Base-by-base conservation (phyloP, 2,329 filamentous ascomycete genomes). In the Verruconis gallopava region DNA sequence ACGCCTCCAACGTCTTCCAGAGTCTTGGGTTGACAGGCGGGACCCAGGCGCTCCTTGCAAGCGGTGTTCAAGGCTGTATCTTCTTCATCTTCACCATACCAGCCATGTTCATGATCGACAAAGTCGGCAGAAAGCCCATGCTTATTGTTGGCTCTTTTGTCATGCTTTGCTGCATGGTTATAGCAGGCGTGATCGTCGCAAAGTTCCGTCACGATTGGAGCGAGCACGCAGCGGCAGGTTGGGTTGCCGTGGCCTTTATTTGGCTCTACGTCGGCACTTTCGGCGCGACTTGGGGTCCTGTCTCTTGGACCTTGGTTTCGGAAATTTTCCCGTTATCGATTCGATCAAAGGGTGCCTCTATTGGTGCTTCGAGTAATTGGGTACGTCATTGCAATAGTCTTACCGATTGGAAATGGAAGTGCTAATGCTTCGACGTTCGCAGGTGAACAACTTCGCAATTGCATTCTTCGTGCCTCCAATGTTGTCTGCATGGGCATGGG, bases 11-110 rank as follows among this genome's bases (percentile, higher is more conserved):
- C 25, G n/a, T 30, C 25, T 30, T 30, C 25, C 6, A 9, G 25
- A 30, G n/a, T 30, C 25, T 30, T n/a, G 25, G 25, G 9, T n/a
- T 30, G n/a, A 30, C 25, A 30, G 25, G 25, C n/a, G n/a, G 25
- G 6, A 30, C 63, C 1, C 67, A 71, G 13, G 68, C 72, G 3
- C 64, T 79, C 4, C 60, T 75, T n/a, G 74, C 73, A 1, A 69
- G 73, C 0, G 71, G 71, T 0, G 75, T 79, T 18, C 73, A 78
- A 51, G 78, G 77, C 50, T 65, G 78, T 44, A 75, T 80, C 57
- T 78, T 79, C 50, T 72, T 78, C 0, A 61, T 62, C 13, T 60
- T 77, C 46, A 78, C 76, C 0, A 56, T 77, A 2, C 72, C 75
- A 0, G 73, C 73, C 12, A 73, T 79, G 21, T 43, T 77, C 9